Percentiles rank a stretch among this genome's conserved stretches.
Conservation (phyloP, 371 early-diverging fungal species). For the Capillidium rhysosporum region DNA sequence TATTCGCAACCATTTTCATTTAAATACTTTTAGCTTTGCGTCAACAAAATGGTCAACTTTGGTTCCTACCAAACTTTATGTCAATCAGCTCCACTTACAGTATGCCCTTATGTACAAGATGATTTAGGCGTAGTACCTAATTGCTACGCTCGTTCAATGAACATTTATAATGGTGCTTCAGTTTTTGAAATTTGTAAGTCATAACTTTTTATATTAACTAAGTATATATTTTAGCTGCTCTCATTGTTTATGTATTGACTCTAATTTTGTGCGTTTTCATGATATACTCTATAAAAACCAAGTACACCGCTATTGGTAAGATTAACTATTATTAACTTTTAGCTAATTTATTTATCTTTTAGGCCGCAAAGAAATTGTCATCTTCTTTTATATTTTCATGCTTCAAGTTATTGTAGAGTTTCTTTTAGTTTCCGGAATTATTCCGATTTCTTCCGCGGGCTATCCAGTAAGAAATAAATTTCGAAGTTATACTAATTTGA, state of each 20-base stretch:
- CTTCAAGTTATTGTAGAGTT: constrained; percentile 63
- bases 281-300: constrained; percentile 86
- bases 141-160: constrained; percentile 5
- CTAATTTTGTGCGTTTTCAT: constrained; percentile 87
- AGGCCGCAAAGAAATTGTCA: constrained; percentile 89
- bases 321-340: constrained; percentile 11
- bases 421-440: constrained; percentile 65
- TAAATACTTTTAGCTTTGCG: too few species aligned
- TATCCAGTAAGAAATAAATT: constrained; percentile 48
- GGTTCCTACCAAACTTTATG: background rate
- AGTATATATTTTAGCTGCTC: constrained; percentile 29
- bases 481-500: background rate
- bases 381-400: constrained; percentile 90
- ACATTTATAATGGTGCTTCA: background rate
- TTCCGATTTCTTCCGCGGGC: constrained; percentile 52
- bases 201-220: background rate
- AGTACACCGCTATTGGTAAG: constrained; percentile 95
- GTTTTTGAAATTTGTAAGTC: constrained; percentile 3
- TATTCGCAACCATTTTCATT: too few species aligned
- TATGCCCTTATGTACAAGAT: background rate
- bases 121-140: background rate
- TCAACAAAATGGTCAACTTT: constrained; percentile 1
- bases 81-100: background rate
- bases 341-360: constrained; percentile 3
- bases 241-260: constrained; percentile 76